Percentiles rank a stretch among this genome's conserved stretches.
Evolutionary conservation across 2,329 filamentous ascomycete species (phyloP).

Genomic region (Epicoccum sorghinum): DNA sequence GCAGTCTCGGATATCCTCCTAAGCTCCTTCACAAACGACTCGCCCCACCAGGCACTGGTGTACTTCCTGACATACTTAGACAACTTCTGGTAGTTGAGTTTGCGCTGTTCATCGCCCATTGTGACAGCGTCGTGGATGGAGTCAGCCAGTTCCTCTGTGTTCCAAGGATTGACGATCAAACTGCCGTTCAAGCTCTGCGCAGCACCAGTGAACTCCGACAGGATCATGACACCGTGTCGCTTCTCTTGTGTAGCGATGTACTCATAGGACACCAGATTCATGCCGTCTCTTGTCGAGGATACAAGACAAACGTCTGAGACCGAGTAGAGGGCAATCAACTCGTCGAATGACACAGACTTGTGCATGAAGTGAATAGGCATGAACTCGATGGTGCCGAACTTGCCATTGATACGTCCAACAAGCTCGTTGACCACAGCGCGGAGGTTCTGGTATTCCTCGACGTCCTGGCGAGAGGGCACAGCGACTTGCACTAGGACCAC

Average conservation of each 20-base stretch:
- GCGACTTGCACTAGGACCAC: conserved; percentile 96
- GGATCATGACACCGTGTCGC: conserved; percentile 89
- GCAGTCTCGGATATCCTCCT: conserved; percentile 62
- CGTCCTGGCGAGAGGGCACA: conserved; percentile 91
- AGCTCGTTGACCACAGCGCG: conserved; percentile 95
- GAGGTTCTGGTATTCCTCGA: conserved; percentile 97
- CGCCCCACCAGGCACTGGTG: conserved; percentile 94
- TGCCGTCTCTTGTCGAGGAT: conserved; percentile 94
- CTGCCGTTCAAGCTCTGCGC: conserved; percentile 93
- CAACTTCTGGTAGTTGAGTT: conserved; percentile 86
- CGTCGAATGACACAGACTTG: conserved; percentile 93
- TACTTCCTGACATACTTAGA: conserved; percentile 97
- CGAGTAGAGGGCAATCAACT: conserved; percentile 90
- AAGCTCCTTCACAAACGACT: conserved; percentile 88
- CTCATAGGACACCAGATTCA: conserved; percentile 98
- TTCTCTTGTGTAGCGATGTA: conserved; percentile 94
- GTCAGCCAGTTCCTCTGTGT: conserved; percentile 91
- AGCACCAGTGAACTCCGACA: conserved; percentile 95
- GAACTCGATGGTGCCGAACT: conserved; percentile 96
- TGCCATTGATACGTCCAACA: conserved; percentile 95
- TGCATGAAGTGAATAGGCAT: conserved; percentile 99
- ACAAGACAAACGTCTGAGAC: conserved; percentile 92
- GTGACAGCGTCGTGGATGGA: conserved; percentile 96
- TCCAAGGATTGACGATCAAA: conserved; percentile 97
- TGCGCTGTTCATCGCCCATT: conserved; percentile 88